Conservation (phyloP, 1,139 yeast species). For the Yamadazyma triangularis region DNA sequence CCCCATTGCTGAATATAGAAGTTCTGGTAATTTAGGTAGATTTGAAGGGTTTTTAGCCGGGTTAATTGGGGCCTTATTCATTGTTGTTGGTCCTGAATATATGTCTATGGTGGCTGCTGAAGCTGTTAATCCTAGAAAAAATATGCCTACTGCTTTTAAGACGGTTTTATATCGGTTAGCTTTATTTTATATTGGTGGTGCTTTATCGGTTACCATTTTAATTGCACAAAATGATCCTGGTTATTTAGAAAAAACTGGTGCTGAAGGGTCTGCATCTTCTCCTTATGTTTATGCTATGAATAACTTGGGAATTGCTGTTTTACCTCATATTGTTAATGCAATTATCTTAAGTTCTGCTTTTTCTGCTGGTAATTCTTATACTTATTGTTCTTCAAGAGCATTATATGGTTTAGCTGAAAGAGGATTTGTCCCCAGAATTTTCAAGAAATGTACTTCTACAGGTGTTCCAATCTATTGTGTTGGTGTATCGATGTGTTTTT, state of each 20-base stretch:
- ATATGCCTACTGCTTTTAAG: slow-evolving; percentile 74
- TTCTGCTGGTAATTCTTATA: slow-evolving; percentile 43
- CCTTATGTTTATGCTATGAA: slow-evolving; percentile 46
- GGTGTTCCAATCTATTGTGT: slow-evolving; percentile 53
- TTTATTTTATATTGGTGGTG: slow-evolving; percentile 57
- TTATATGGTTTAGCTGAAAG: slow-evolving; percentile 35
- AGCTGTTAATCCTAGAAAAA: slow-evolving; percentile 68
- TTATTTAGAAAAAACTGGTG: slow-evolving; percentile 19
- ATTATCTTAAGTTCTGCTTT: slow-evolving; percentile 42
- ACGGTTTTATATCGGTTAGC: slow-evolving; percentile 72
- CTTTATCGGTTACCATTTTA: slow-evolving; percentile 36
- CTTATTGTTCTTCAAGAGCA: slow-evolving; percentile 41
- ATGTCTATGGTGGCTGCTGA: slow-evolving; percentile 84
- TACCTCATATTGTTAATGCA: slow-evolving; percentile 41
- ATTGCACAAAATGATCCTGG: slow-evolving; percentile 39
- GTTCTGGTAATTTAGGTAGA: slow-evolving; percentile 57
- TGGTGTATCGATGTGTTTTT: slow-evolving; percentile 57
- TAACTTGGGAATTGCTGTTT: slow-evolving; percentile 31
- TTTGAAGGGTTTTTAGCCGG: slow-evolving; percentile 71
- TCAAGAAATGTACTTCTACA: slow-evolving; percentile 33
- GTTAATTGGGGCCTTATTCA: slow-evolving; percentile 56
- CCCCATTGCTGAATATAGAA: slow-evolving; percentile 50
- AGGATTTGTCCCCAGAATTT: slow-evolving; percentile 37
- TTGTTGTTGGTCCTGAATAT: slow-evolving; percentile 83
- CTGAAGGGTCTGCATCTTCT: slow-evolving; percentile 29